phyloP scores from a whole-genome alignment of 1,139 yeast species.

The Lipomyces yarrowii region DNA sequence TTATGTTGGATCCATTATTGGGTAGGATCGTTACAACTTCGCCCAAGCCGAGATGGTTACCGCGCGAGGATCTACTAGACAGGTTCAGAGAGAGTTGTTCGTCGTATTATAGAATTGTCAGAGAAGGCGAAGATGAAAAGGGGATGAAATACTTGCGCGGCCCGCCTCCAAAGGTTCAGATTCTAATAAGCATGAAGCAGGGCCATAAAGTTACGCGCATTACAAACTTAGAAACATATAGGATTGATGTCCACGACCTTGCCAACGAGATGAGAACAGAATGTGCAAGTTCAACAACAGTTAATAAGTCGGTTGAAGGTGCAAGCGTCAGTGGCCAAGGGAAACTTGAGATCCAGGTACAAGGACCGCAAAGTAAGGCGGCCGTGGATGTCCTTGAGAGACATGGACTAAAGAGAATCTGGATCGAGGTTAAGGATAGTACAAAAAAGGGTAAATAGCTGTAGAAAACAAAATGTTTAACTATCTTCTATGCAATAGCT shows the following conservation, averaged over 20 bases:
- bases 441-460: conserved; percentile 41
- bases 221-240: conserved; percentile 67
- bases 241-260: conserved; percentile 63
- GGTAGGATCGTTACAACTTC: conserved; percentile 40
- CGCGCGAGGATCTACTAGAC: conserved; percentile 57
- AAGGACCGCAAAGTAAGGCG: conserved; percentile 80
- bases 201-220: conserved; percentile 84
- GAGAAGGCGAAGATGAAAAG: conserved; percentile 45
- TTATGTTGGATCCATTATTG: conserved; percentile 57
- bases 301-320: conserved; percentile 51
- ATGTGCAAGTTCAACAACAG: conserved; percentile 88
- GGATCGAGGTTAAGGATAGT: conserved; percentile 69
- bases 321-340: conserved; percentile 22
- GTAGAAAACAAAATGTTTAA: background rate
- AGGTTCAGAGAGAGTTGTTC: conserved; percentile 58
- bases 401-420: conserved; percentile 66
- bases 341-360: conserved; percentile 68
- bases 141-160: conserved; percentile 57
- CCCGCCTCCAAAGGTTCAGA: conserved; percentile 62
- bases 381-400: conserved; percentile 61
- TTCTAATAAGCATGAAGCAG: conserved; percentile 74
- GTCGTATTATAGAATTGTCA: conserved; percentile 58
- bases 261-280: conserved; percentile 71
- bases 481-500: background rate
- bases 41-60: conserved; percentile 35